A percentile compares a stretch with the other conserved stretches of the same genome.
Conservation (phyloP, 441 rosid genomes). For the Pelargonium hybrid region DNA sequence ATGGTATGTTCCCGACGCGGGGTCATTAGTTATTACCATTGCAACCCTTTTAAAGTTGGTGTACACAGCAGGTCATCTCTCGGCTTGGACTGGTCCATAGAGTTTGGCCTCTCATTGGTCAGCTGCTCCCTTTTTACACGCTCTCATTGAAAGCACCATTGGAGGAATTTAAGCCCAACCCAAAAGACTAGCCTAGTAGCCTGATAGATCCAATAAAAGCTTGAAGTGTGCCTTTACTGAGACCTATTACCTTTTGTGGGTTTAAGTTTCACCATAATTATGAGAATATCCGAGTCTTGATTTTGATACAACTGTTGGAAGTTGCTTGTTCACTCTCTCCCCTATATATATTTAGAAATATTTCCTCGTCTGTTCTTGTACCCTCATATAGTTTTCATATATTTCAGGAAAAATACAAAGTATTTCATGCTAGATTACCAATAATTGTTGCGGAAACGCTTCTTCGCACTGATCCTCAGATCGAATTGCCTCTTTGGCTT, state of each 20-base stretch:
- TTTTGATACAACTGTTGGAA: neutral
- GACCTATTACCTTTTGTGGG: neutral
- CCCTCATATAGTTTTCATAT: slow-evolving; percentile 9
- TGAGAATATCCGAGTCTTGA: neutral
- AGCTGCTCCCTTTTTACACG: no score
- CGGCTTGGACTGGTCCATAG: no score
- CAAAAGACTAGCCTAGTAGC: no score
- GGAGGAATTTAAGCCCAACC: no score
- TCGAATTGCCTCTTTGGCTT: slow-evolving; percentile 94
- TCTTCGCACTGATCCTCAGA: slow-evolving; percentile 65
- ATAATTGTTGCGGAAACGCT: slow-evolving; percentile 77
- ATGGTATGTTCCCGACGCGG: neutral
- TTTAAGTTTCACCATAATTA: neutral
- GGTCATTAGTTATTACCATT: no score
- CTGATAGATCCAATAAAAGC: no score
- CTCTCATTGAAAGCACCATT: no score
- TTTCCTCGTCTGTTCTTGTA: slow-evolving; percentile 1
- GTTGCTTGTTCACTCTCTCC: neutral
- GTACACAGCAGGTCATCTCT: no score
- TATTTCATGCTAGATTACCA: slow-evolving; percentile 69
- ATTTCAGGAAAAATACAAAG: slow-evolving; percentile 69
- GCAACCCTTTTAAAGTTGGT: no score
- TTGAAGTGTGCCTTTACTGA: neutral
- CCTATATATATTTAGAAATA: neutral
- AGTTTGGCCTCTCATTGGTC: no score